phyloP scores from a whole-genome alignment of 1,139 yeast genomes.

The Debaryomyces sp. region DNA sequence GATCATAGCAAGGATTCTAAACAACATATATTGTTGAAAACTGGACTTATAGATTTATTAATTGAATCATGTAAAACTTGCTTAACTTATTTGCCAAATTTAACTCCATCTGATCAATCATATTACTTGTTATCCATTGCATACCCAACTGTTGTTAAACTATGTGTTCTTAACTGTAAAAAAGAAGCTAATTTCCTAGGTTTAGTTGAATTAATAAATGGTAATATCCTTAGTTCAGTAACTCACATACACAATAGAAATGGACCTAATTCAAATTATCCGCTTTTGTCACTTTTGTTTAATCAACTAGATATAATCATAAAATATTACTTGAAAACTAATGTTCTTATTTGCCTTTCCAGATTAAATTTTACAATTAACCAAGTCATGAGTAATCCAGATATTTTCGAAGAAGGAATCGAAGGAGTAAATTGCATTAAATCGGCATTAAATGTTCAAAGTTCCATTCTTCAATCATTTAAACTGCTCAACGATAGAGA shows the following conservation, averaged over 20 bases:
- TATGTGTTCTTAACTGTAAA: constrained; percentile 14
- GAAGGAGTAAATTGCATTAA: constrained; percentile 13
- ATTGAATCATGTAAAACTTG: constrained; percentile 41
- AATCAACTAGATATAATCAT: constrained; percentile 15
- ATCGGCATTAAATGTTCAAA: constrained; percentile 23
- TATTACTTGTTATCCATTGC: constrained; percentile 25
- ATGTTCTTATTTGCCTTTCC: constrained; percentile 30
- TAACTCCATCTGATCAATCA: constrained; percentile 36
- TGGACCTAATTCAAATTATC: constrained; percentile 11
- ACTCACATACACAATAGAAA: constrained; percentile 17
- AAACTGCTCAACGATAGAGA: constrained; percentile 17
- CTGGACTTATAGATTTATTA: constrained; percentile 50
- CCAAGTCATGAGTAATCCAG: constrained; percentile 34
- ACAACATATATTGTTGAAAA: constrained; percentile 20
- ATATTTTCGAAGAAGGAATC: constrained; percentile 19
- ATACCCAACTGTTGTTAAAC: constrained; percentile 21
- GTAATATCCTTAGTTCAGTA: constrained; percentile 25
- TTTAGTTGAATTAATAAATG: constrained; percentile 24
- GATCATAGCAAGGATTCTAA: constrained; percentile 16
- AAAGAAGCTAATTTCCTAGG: neutral
- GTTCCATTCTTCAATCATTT: constrained; percentile 15
- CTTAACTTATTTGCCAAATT: constrained; percentile 48
- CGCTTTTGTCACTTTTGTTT: constrained; percentile 16
- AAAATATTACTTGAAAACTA: constrained; percentile 16
- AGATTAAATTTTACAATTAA: constrained; percentile 31